Evolutionary conservation across 78 protist genomes (phyloP).

Genomic region (Isochrysis galbana): DNA sequence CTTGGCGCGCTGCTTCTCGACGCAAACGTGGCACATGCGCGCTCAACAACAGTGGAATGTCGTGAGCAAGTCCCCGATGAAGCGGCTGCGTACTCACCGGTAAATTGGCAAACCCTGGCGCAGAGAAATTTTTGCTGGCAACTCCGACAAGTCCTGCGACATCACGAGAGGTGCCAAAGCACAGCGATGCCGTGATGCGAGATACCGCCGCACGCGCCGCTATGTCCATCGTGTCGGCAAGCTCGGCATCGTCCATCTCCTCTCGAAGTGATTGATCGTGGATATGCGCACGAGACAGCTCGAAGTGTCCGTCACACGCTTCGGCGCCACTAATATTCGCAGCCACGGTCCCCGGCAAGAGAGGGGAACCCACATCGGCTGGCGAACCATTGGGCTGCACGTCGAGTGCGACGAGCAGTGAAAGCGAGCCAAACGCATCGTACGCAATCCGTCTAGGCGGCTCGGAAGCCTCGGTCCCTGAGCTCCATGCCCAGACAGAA

Average conservation of each 20-base stretch:
- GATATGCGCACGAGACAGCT: background rate
- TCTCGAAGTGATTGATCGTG: background rate
- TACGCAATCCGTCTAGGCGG: background rate
- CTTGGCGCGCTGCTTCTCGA: background rate
- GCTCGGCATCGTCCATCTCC: background rate
- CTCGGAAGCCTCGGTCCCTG: background rate
- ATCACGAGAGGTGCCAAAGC: background rate
- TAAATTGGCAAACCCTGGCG: no score
- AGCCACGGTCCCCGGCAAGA: background rate
- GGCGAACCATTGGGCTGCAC: background rate
- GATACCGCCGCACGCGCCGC: background rate
- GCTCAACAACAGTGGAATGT: background rate
- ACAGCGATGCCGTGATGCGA: background rate
- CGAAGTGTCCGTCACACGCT: background rate
- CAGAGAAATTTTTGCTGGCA: background rate
- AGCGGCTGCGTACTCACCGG: background rate
- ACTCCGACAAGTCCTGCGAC: background rate
- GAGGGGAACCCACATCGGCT: background rate
- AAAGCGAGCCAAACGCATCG: background rate
- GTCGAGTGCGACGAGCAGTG: background rate
- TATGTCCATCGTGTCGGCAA: background rate
- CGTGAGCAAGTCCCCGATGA: background rate
- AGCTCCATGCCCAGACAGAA: background rate
- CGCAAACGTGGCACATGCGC: background rate
- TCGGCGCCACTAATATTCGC: background rate